Conservation (phyloP, 768 basidiomycete species). For the Terana coerulea region DNA sequence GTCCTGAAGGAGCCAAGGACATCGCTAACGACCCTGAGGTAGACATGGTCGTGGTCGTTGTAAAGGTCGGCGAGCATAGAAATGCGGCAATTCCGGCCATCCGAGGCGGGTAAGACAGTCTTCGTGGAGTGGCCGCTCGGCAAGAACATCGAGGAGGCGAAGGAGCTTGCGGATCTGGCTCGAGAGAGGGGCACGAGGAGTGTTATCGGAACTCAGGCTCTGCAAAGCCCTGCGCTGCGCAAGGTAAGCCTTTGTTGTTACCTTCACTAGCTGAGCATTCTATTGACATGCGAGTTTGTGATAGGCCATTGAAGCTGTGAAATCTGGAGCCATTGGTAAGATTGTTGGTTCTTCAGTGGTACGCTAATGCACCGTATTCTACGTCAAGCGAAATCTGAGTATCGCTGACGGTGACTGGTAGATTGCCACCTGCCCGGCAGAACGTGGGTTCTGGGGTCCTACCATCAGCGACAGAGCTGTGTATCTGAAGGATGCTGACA, state of each 20-base stretch:
- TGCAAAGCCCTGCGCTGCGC: background rate
- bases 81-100: conserved; percentile 29
- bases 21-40: conserved; percentile 35
- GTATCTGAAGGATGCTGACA: conserved; percentile 11
- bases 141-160: conserved; percentile 27
- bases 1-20: conserved; percentile 17
- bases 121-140: conserved; percentile 42
- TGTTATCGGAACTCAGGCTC: conserved; percentile 32
- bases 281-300: background rate
- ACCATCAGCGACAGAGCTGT: conserved; percentile 7
- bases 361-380: too few relatives aligned
- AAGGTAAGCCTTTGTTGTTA: background rate
- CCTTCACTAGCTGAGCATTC: background rate
- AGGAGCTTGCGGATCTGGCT: conserved; percentile 31
- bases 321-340: conserved; percentile 1
- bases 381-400: background rate
- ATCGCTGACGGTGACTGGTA: background rate
- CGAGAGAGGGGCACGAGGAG: conserved; percentile 27
- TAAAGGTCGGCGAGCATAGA: conserved; percentile 31
- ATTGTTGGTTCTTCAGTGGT: background rate
- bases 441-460: conserved; percentile 13
- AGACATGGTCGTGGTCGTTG: conserved; percentile 33
- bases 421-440: background rate
- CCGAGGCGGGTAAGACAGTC: conserved; percentile 34
- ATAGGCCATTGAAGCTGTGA: conserved; percentile 1